Conservation (phyloP, 305 asterid species). For the Stenogyne calaminthoides region DNA sequence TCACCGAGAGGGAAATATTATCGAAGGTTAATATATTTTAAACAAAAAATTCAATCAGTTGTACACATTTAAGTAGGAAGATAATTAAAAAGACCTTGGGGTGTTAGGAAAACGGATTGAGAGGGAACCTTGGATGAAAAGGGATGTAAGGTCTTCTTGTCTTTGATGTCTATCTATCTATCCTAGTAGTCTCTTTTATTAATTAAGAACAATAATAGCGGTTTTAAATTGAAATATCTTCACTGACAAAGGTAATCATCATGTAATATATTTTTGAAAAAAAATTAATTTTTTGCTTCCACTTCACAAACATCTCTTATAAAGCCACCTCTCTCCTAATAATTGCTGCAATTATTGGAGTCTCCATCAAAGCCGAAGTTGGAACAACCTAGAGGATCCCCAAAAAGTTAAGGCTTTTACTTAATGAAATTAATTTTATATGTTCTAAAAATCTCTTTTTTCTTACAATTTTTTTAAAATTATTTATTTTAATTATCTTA, state of each 20-base stretch:
- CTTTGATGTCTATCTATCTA: constrained; percentile 67
- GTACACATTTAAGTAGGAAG: constrained; percentile 21
- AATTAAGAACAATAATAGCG: too few relatives aligned
- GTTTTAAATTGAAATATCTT: too few relatives aligned
- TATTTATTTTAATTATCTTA: too few relatives aligned
- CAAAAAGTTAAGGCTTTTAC: too few relatives aligned
- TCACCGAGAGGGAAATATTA: too few relatives aligned
- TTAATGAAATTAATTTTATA: too few relatives aligned
- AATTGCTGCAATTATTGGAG: constrained; percentile 40
- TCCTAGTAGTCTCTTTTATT: too few relatives aligned
- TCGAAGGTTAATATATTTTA: neutral
- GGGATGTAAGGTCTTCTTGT: constrained; percentile 71
- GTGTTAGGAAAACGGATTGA: constrained; percentile 90
- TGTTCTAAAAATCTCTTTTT: too few relatives aligned
- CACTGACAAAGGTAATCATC: constrained; percentile 94
- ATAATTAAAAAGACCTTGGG: neutral
- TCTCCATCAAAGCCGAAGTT: constrained; percentile 53
- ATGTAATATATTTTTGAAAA: constrained; percentile 55
- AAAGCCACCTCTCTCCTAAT: constrained; percentile 32
- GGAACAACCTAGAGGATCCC: constrained; percentile 37
- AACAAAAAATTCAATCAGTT: constrained; percentile 10
- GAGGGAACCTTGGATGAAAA: constrained; percentile 68
- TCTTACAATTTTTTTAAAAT: too few relatives aligned
- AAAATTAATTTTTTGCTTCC: constrained; percentile 81
- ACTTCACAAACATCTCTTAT: constrained; percentile 73